Percentiles rank a stretch among this genome's conserved stretches.
phyloP scores from a whole-genome alignment of 768 basidiomycete species.

The Lentinula sp. region DNA sequence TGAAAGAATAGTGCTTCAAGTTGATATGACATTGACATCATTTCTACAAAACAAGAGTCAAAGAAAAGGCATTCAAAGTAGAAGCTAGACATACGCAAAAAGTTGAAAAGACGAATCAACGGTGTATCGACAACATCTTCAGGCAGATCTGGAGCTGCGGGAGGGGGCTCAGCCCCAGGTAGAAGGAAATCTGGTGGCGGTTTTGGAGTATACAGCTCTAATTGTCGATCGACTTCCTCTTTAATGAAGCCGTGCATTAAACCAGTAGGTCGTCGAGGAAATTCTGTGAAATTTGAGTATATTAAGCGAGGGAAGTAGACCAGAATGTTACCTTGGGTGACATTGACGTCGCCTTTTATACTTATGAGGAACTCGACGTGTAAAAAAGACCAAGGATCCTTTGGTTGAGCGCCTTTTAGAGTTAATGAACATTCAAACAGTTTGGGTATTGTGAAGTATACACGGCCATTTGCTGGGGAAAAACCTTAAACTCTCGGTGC shows the following conservation, averaged over 20 bases:
- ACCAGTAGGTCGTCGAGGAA: slow-evolving; percentile 63
- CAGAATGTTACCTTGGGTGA: slow-evolving; percentile 50
- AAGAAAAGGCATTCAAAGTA: not conserved
- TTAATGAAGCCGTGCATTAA: slow-evolving; percentile 60
- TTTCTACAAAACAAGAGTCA: slow-evolving; percentile 42
- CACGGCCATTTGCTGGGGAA: slow-evolving; percentile 68
- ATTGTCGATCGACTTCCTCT: slow-evolving; percentile 65
- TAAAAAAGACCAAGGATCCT: slow-evolving; percentile 85
- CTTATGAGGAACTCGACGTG: slow-evolving; percentile 69
- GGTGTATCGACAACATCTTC: slow-evolving; percentile 72
- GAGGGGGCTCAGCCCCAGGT: slow-evolving; percentile 34
- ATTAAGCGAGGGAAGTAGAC: not conserved
- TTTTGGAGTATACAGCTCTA: slow-evolving; percentile 56
- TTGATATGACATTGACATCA: slow-evolving; percentile 90
- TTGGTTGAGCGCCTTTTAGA: slow-evolving; percentile 59
- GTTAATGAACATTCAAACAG: slow-evolving; percentile 73
- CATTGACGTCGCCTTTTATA: slow-evolving; percentile 68
- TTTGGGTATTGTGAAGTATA: slow-evolving; percentile 64
- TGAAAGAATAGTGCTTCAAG: slow-evolving; percentile 86
- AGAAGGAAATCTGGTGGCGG: slow-evolving; percentile 33
- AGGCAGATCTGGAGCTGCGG: slow-evolving; percentile 45
- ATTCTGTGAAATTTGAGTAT: slow-evolving; percentile 38
- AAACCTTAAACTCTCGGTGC: not conserved
- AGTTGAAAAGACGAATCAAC: slow-evolving; percentile 79
- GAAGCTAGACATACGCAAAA: slow-evolving; percentile 61